Evolutionary conservation across 2,329 filamentous ascomycete species (phyloP), one percentile per base, ranked within the genome.

Genomic region (Colletotrichum zoysiae): DNA sequence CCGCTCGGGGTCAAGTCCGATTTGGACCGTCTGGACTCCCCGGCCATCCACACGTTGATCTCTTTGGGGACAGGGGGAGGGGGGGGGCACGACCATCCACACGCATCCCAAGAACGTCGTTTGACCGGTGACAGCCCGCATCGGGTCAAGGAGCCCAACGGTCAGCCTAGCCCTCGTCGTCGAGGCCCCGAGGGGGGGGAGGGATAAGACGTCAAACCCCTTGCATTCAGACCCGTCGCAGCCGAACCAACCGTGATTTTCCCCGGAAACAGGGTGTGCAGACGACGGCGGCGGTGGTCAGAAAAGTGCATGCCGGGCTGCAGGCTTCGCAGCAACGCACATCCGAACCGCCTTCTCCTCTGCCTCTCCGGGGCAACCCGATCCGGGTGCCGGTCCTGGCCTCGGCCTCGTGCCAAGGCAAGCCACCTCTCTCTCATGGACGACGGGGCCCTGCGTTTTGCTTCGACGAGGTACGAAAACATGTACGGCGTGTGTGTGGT

Each of bases 381-480:
- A 50, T 26, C 44, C 59, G 44, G 44, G 50, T 9, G 14, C 20
- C 18, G 44, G 20, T 11, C 59, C 20, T 50, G 20, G 18, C 20
- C 11, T 12, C 20, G 56, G 56, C 30, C 56, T 30, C 56, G 20
- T 20, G 42, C 26, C 20, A 50, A 48, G 44, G 30, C 59, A 51
- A 51, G 59, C 59, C 44, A 62, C 59, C 46, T 62, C 33, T 44
- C 20, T 12, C 26, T 14, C 30, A 4, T 14, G 33, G 20, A 20
- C 9, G 23, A 16, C 33, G 33, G 33, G 33, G 53, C 12, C 53
- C 33, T 57, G 53, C 53, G 33, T 38, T 57, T 35, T 57, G 53
- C 38, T 57, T 57, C 53, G 53, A 40, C 53, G 53, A 40, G 33
- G 53, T 57, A 57, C 53, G 53, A 38, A 38, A 26, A 33, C 50